A percentile compares a stretch with the other conserved stretches of the same genome.
These are phyloP conservation scores for Neurospora discreta DNA, from an alignment of 495 filamentous ascomycete genomes.

Conservation along the genomic window DNA sequence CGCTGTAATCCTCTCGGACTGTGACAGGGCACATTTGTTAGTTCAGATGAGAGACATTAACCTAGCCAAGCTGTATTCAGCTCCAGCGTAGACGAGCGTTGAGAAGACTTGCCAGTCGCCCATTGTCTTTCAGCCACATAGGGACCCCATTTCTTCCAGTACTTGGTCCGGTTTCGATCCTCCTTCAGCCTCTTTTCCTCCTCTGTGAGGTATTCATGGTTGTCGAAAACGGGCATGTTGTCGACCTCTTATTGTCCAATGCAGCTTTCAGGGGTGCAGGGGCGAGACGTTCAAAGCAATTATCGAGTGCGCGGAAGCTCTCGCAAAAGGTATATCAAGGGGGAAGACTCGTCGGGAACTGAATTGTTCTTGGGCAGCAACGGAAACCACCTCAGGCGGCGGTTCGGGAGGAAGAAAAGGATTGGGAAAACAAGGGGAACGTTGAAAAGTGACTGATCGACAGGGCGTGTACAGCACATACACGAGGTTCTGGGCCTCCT, in stretches of 20 bases:
- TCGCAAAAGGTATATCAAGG: background rate
- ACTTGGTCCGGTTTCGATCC: constrained; percentile 64
- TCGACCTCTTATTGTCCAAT: background rate
- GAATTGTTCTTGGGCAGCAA: background rate
- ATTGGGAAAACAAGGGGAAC: background rate
- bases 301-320: background rate
- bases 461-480: background rate
- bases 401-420: background rate
- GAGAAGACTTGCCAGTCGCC: constrained; percentile 60
- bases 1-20: constrained; percentile 88
- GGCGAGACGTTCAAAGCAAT: background rate
- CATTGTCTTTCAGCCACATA: constrained; percentile 74
- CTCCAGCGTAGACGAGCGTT: background rate
- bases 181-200: constrained; percentile 85
- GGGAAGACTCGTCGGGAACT: background rate
- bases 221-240: constrained; percentile 77
- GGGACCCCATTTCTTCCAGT: constrained; percentile 94
- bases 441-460: background rate
- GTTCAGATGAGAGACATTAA: background rate
- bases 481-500: background rate
- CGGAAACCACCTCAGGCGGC: background rate
- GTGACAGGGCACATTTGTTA: constrained; percentile 16
- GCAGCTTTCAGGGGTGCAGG: background rate
- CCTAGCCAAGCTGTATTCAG: background rate
- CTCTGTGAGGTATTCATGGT: constrained; percentile 68